Percentiles rank a stretch among this genome's conserved stretches.
These are phyloP conservation scores for Fusarium tuaranense DNA, from an alignment of 2,329 filamentous ascomycete species.

Conservation along the genomic window DNA sequence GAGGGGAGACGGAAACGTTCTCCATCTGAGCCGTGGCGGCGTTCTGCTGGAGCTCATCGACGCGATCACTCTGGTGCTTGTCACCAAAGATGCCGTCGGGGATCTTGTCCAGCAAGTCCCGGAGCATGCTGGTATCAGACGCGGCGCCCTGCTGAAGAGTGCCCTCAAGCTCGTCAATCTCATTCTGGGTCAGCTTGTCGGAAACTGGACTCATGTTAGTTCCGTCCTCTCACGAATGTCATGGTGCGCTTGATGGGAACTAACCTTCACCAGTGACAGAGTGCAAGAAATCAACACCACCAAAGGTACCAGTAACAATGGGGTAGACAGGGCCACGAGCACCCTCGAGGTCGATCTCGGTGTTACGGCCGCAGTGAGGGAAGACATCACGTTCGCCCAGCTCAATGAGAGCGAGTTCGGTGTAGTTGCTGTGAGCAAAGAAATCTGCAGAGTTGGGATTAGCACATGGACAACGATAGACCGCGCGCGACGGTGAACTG, in stretches of 20 bases:
- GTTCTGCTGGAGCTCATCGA: conserved; percentile 83
- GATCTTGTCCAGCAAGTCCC: conserved; percentile 83
- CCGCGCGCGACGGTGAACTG: not conserved
- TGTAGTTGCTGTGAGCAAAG: conserved; percentile 94
- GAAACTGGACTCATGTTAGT: conserved; percentile 65
- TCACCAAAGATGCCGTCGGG: conserved; percentile 84
- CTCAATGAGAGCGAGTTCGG: conserved; percentile 88
- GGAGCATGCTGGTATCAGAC: conserved; percentile 78
- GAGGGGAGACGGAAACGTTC: conserved; percentile 79
- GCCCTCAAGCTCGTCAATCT: conserved; percentile 89
- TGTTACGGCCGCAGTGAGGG: conserved; percentile 84
- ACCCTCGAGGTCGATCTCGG: conserved; percentile 77
- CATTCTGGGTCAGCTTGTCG: conserved; percentile 91
- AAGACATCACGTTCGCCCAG: conserved; percentile 85
- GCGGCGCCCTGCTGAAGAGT: conserved; percentile 75
- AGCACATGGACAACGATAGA: conserved; percentile 2
- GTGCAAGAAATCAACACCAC: conserved; percentile 93
- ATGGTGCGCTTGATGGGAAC: conserved; percentile 14
- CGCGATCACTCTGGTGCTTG: conserved; percentile 78
- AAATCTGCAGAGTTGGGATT: conserved; percentile 68
- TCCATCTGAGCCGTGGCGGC: conserved; percentile 80
- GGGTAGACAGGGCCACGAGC: conserved; percentile 78
- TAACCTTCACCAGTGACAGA: conserved; percentile 79
- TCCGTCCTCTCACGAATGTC: not conserved
- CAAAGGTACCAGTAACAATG: conserved; percentile 90